phyloP scores from a whole-genome alignment of 495 filamentous ascomycete species.

The Aspergillus nidulans region DNA sequence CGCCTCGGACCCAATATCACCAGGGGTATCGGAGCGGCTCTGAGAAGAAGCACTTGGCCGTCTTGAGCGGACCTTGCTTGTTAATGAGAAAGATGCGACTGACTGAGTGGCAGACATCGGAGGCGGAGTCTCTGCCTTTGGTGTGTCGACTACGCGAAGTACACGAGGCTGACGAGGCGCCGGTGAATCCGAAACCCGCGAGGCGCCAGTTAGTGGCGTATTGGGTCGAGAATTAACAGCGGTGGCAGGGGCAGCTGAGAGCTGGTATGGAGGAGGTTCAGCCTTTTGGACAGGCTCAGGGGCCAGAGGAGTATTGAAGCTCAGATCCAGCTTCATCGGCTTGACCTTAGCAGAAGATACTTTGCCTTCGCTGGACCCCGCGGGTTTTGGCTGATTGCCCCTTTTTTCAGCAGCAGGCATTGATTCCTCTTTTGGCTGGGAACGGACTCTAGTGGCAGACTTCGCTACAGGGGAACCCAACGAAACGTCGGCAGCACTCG shows the following conservation, averaged over 20 bases:
- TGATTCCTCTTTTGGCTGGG: conserved; percentile 23
- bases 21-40: conserved; percentile 73
- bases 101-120: conserved; percentile 33
- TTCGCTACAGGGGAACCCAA: conserved; percentile 42
- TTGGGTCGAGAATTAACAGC: conserved; percentile 33
- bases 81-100: conserved; percentile 36
- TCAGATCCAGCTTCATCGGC: conserved; percentile 30
- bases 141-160: conserved; percentile 66
- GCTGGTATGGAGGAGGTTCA: conserved; percentile 20
- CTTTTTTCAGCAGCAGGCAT: conserved; percentile 19
- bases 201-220: conserved; percentile 35
- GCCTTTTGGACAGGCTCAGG: conserved; percentile 21
- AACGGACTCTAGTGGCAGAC: conserved; percentile 30
- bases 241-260: conserved; percentile 19
- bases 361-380: conserved; percentile 12
- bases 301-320: conserved; percentile 17
- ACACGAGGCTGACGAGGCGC: conserved; percentile 46
- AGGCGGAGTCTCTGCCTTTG: conserved; percentile 60
- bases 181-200: conserved; percentile 47
- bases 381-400: conserved; percentile 8
- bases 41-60: conserved; percentile 56
- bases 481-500: conserved; percentile 39
- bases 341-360: conserved; percentile 21
- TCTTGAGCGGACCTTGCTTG: conserved; percentile 46
- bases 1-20: conserved; percentile 72